Evolutionary conservation across 768 basidiomycete genomes (phyloP).

Genomic region (Chalciporus pseudorubinellus): DNA sequence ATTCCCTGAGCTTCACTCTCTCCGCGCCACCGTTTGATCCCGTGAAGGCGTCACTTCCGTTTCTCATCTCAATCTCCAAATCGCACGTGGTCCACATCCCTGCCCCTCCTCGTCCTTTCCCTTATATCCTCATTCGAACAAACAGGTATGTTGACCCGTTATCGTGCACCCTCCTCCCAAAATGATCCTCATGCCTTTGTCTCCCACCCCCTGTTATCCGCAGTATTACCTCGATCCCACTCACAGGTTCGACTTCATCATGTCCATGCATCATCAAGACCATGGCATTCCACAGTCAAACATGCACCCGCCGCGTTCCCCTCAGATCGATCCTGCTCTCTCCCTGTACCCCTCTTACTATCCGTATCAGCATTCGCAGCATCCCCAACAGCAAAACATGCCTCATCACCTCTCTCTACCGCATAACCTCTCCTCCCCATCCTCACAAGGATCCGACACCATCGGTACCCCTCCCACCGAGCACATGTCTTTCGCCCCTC

Average conservation of each 20-base stretch:
- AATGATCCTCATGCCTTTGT: slow-evolving; percentile 19
- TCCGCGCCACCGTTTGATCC: slow-evolving; percentile 8
- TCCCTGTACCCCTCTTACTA: slow-evolving; percentile 69
- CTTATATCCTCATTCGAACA: slow-evolving; percentile 4
- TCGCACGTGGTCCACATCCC: slow-evolving; percentile 10
- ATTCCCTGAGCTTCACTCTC: slow-evolving; percentile 4
- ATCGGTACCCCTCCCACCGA: slow-evolving; percentile 74
- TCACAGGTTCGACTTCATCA: slow-evolving; percentile 41
- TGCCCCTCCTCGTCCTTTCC: background rate
- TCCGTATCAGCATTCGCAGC: slow-evolving; percentile 47
- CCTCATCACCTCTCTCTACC: slow-evolving; percentile 56
- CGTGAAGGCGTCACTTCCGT: background rate
- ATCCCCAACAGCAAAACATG: slow-evolving; percentile 48
- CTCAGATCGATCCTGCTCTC: slow-evolving; percentile 69
- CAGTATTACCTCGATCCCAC: slow-evolving; percentile 24
- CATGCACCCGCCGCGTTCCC: slow-evolving; percentile 51
- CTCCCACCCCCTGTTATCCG: slow-evolving; percentile 21
- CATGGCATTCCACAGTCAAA: slow-evolving; percentile 38
- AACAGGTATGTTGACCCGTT: slow-evolving; percentile 12
- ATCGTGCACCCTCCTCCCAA: background rate
- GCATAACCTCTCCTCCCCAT: slow-evolving; percentile 69
- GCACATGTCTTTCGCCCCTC: slow-evolving; percentile 47
- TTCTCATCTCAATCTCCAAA: slow-evolving; percentile 3
- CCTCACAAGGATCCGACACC: slow-evolving; percentile 75
- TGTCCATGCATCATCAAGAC: slow-evolving; percentile 45